phyloP scores from a whole-genome alignment of 2,329 filamentous ascomycete species.

The Paramyrothecium sp. region DNA sequence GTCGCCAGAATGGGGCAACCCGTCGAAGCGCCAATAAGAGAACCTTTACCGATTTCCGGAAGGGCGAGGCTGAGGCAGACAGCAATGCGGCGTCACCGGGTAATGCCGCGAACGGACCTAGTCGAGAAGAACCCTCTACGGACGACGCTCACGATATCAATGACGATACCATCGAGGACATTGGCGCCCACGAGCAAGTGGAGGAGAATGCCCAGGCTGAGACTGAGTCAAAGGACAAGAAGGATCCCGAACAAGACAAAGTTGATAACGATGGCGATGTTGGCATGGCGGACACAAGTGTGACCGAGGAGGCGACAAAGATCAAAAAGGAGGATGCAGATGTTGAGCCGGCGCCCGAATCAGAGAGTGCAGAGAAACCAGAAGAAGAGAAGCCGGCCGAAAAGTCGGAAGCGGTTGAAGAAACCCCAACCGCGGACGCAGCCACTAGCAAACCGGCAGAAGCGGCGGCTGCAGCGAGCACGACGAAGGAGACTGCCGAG shows the following conservation, averaged over 20 bases:
- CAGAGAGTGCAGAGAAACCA: constrained; percentile 28
- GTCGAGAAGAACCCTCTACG: constrained; percentile 21
- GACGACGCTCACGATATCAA: constrained; percentile 33
- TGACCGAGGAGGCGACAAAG: constrained; percentile 25
- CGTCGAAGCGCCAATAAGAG: constrained; percentile 46
- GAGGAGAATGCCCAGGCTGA: constrained; percentile 19
- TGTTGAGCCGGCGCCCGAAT: constrained; percentile 25
- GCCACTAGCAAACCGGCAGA: constrained; percentile 13
- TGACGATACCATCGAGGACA: constrained; percentile 44
- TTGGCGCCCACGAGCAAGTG: constrained; percentile 25
- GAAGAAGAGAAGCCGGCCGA: constrained; percentile 18
- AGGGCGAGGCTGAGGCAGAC: constrained; percentile 36
- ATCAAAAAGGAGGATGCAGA: constrained; percentile 41
- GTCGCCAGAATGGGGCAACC: constrained; percentile 68
- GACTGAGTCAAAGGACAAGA: constrained; percentile 10
- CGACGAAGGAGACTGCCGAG: constrained; percentile 17
- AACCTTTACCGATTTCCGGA: constrained; percentile 51
- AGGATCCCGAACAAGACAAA: constrained; percentile 22
- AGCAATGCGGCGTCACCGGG: constrained; percentile 35
- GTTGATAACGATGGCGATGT: constrained; percentile 50
- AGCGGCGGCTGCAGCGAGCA: constrained; percentile 19
- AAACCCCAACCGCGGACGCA: constrained; percentile 5
- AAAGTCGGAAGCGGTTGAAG: constrained; percentile 11
- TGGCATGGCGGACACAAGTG: constrained; percentile 43
- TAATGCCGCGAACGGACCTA: constrained; percentile 29